Base-by-base conservation (phyloP, 495 filamentous ascomycete species). In the Neurospora tetraspora region DNA sequence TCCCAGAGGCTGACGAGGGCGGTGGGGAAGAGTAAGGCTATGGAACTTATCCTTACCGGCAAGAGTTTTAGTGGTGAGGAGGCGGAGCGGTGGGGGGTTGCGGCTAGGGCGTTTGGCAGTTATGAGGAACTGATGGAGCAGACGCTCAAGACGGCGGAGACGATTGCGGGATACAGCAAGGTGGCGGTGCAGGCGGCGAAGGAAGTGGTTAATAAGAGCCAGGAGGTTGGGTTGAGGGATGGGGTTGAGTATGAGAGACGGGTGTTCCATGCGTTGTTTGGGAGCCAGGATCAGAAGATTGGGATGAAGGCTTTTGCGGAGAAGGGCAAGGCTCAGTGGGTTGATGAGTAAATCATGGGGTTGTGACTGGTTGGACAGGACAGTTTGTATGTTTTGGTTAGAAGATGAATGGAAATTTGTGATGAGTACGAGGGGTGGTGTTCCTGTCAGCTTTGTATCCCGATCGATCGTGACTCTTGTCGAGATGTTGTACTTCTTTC, bases 161-260 rank as follows among this genome's bases (percentile, higher is more conserved):
- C 86, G 70, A 98, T 99, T 83, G 93, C 96, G 0, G 84, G 90
- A 0, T 92, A 93, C 79, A 92, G 90, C 39, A 87, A 83, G 76
- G 89, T 98, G 42, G 91, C 94, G 0, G 90, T 96, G 34, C 88
- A 91, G 85, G 96, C 93, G n/a, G 92, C 89, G 9, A 99, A 99
- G 88, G 96, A 98, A 87, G 96, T 94, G 20, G 94, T 99, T 36
- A 97, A 97, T 77, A 97, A 97, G 89, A 95, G 93, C 77, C 93
- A 97, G 85, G 95, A 98, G 76, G 79, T 95, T 74, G 83, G 89
- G 14, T 82, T 99, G 74, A 85, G 91, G 76, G 96, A 98, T 77
- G 96, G 96, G 0, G 90, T 99, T 1, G 96, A 98, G 84, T 98
- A 88, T 83, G 96, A 99, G 88, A 85, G 96, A 79, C 86, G 95